phyloP scores from a whole-genome alignment of 202 grass and related monocot species.

The Carex sylvatica region DNA sequence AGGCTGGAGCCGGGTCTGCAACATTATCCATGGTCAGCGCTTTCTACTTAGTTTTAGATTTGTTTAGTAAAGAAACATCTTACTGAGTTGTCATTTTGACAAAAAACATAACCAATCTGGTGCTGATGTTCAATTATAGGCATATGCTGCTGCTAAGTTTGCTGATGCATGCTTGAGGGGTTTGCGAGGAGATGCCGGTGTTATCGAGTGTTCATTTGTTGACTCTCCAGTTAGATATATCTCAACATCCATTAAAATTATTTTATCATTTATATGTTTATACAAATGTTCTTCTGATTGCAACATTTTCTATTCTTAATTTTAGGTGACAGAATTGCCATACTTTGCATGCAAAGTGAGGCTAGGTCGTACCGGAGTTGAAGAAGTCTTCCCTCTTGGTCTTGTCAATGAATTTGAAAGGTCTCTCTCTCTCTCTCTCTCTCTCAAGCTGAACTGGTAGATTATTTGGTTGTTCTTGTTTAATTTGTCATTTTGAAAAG shows the following conservation, averaged over 20 bases:
- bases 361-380: slow-evolving; percentile 55
- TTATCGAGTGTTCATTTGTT: slow-evolving; percentile 87
- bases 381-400: slow-evolving; percentile 83
- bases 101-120: not conserved
- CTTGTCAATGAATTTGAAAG: slow-evolving; percentile 91
- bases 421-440: slow-evolving; percentile 22
- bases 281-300: slow-evolving; percentile 12
- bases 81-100: not conserved
- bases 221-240: slow-evolving; percentile 35
- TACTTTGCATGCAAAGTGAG: slow-evolving; percentile 91
- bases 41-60: slow-evolving; percentile 13
- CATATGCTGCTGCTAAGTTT: slow-evolving; percentile 86
- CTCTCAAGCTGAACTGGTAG: not conserved
- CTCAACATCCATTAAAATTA: slow-evolving; percentile 3
- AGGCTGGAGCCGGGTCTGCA: slow-evolving; percentile 82
- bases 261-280: not conserved
- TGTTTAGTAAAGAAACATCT: not conserved
- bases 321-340: slow-evolving; percentile 84
- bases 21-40: slow-evolving; percentile 86
- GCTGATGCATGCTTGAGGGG: slow-evolving; percentile 76
- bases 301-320: slow-evolving; percentile 10
- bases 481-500: not conserved
- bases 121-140: slow-evolving; percentile 27
- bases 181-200: slow-evolving; percentile 66
- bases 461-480: not conserved